phyloP scores from a whole-genome alignment of 805 yeast species.

The Candida pseudoglaebosa region DNA sequence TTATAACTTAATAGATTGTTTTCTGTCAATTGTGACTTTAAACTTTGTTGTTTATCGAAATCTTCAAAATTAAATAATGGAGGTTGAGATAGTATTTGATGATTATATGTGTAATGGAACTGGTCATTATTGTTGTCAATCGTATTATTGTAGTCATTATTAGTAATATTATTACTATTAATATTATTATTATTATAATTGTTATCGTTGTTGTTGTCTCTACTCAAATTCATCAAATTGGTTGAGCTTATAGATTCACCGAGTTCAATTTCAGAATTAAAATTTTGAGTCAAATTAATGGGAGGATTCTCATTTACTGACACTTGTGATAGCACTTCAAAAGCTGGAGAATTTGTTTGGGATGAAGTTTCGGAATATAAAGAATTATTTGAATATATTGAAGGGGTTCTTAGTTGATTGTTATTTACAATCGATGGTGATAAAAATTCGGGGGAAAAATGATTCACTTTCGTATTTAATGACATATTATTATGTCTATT shows the following conservation, averaged over 20 bases:
- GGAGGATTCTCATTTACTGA: conserved; percentile 4
- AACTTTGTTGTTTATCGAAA: conserved; percentile 5
- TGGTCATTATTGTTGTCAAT: conserved; percentile 6
- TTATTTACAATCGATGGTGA: not conserved
- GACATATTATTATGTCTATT: not conserved
- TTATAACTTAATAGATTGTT: conserved; percentile 17
- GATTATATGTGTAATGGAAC: not conserved
- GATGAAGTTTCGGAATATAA: conserved; percentile 34
- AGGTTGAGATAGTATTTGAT: conserved; percentile 1
- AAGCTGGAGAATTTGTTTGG: conserved; percentile 34
- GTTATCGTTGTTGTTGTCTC: not conserved
- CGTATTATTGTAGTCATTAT: conserved; percentile 1
- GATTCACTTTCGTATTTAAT: not conserved
- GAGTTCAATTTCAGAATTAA: conserved; percentile 33
- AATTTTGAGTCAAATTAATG: conserved; percentile 8
- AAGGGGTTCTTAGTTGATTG: not conserved
- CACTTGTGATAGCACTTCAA: conserved; percentile 32
- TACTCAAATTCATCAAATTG: conserved; percentile 19
- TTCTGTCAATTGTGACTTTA: conserved; percentile 9
- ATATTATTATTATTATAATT: conserved; percentile 6
- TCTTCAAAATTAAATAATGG: conserved; percentile 5
- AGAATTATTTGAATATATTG: conserved; percentile 2
- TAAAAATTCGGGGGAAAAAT: conserved; percentile 3
- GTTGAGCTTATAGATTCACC: conserved; percentile 38
- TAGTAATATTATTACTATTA: conserved; percentile 5